Conservation (phyloP, 306 rosid species). For the Fragaria ananassa region DNA sequence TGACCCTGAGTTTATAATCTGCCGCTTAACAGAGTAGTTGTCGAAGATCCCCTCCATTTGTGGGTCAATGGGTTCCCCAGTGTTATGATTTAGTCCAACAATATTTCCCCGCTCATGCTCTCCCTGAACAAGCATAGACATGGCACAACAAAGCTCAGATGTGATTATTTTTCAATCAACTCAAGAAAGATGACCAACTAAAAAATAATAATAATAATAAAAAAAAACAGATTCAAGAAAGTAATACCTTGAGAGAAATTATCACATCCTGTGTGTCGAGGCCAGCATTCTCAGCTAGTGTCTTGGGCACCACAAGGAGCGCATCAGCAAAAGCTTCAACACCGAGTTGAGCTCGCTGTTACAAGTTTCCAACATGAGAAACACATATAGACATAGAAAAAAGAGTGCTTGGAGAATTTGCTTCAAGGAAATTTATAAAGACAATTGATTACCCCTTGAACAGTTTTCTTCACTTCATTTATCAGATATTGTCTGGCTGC, state of each 20-base stretch:
- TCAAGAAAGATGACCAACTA: neutral
- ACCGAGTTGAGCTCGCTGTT: slow-evolving; percentile 98
- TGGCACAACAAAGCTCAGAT: neutral
- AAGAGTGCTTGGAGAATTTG: neutral
- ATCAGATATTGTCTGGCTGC: slow-evolving; percentile 82
- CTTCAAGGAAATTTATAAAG: neutral
- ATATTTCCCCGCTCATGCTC: slow-evolving; percentile 79
- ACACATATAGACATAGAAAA: neutral
- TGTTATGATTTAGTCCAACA: slow-evolving; percentile 78
- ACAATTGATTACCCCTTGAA: slow-evolving; percentile 74
- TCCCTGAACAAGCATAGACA: slow-evolving; percentile 57
- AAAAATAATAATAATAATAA: neutral
- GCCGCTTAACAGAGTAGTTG: slow-evolving; percentile 93
- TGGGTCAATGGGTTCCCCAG: slow-evolving; percentile 92
- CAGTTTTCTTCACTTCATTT: slow-evolving; percentile 87
- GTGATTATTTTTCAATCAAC: neutral
- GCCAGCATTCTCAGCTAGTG: slow-evolving; percentile 94
- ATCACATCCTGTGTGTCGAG: slow-evolving; percentile 93
- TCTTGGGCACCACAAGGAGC: slow-evolving; percentile 95
- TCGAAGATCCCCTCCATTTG: slow-evolving; percentile 94
- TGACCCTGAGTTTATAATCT: slow-evolving; percentile 90
- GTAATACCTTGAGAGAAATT: slow-evolving; percentile 67
- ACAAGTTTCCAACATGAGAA: slow-evolving; percentile 26
- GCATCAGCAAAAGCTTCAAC: slow-evolving; percentile 95
- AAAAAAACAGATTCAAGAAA: neutral